Evolutionary conservation across 352 stramenopile genomes (phyloP).

Genomic region (Globisporangium apiculatum): DNA sequence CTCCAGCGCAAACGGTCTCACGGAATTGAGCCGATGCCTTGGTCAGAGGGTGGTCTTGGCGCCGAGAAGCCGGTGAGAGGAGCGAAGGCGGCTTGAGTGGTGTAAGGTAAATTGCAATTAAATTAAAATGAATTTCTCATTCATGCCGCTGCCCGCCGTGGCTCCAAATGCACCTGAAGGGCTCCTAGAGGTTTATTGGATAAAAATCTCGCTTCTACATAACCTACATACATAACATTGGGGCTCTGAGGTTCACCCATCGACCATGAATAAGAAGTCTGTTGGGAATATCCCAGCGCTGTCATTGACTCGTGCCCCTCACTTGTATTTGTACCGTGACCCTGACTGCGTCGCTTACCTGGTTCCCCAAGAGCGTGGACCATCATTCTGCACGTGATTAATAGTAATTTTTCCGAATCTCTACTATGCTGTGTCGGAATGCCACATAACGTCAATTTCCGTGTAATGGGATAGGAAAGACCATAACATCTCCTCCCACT

Average conservation of each 20-base stretch:
- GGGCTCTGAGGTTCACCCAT: neutral
- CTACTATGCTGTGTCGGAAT: no score
- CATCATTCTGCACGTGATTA: no score
- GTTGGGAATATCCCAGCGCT: neutral
- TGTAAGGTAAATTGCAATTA: neutral
- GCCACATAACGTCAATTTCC: neutral
- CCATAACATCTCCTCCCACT: neutral
- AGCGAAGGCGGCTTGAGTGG: neutral
- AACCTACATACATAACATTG: slow-evolving; percentile 2
- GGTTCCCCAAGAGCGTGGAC: neutral
- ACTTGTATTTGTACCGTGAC: neutral
- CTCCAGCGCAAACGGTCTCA: no score
- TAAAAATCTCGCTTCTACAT: neutral
- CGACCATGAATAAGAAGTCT: slow-evolving; percentile 2
- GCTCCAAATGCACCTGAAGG: neutral
- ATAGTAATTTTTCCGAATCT: no score
- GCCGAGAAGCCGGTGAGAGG: no score
- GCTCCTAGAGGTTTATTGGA: neutral
- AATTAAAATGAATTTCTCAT: neutral
- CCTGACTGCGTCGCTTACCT: neutral
- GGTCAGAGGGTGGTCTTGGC: no score
- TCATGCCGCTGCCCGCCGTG: neutral
- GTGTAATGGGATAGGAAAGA: neutral
- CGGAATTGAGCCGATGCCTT: no score
- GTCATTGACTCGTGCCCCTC: slow-evolving; percentile 2